Evolutionary conservation across 2,329 filamentous ascomycete genomes (phyloP).

Genomic region (Xylaria sp.): DNA sequence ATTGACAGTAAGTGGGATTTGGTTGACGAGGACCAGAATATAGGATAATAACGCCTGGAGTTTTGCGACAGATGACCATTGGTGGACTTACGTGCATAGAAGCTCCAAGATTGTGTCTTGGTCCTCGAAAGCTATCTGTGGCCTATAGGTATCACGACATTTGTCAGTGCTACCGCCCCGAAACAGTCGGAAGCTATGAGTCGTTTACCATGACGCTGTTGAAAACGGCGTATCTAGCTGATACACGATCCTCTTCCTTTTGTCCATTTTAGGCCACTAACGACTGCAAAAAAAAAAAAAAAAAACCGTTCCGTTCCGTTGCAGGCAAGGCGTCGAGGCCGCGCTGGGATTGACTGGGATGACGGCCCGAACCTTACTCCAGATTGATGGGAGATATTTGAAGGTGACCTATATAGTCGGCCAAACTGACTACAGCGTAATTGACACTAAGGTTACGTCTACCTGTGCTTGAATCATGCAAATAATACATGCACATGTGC

Average conservation of each 20-base stretch:
- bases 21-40: neutral
- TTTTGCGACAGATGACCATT: neutral
- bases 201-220: conserved; percentile 58
- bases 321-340: no score
- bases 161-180: neutral
- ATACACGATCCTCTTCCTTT: conserved; percentile 61
- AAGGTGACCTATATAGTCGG: no score
- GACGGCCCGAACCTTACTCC: no score
- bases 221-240: conserved; percentile 70
- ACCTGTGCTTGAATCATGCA: no score
- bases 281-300: neutral
- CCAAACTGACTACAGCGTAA: no score
- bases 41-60: neutral
- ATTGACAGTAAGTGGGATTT: neutral
- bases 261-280: conserved; percentile 43
- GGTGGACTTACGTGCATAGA: conserved; percentile 60
- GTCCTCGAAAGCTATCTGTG: conserved; percentile 57
- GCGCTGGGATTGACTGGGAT: no score
- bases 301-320: no score
- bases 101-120: conserved; percentile 69
- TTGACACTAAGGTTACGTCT: no score
- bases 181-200: neutral
- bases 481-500: no score
- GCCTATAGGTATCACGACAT: conserved; percentile 50
- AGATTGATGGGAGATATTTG: no score